Evolutionary conservation across 2,329 filamentous ascomycete species (phyloP).

Genomic region (Ophiostoma pallidulum): DNA sequence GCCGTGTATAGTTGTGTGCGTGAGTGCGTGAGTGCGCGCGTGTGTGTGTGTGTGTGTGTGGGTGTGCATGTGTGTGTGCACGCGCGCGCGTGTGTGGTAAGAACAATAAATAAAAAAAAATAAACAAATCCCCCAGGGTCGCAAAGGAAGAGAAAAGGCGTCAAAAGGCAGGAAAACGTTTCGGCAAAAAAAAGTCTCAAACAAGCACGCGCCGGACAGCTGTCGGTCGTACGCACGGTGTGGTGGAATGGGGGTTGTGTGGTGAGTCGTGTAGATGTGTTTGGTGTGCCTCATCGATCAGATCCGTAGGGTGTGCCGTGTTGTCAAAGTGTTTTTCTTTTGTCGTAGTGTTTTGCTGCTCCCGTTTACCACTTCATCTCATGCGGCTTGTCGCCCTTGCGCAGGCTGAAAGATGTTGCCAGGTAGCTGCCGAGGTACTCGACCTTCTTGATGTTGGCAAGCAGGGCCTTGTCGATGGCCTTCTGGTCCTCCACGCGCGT

Average conservation of each 20-base stretch:
- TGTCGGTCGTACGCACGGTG: too few species aligned
- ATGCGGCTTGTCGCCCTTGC: constrained; percentile 99
- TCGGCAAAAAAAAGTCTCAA: too few species aligned
- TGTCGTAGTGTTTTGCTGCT: constrained; percentile 2
- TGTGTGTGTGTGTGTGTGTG: neutral
- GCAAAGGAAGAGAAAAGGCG: neutral
- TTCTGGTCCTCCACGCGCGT: constrained; percentile 96
- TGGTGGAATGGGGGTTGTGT: too few species aligned
- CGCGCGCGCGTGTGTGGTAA: neutral
- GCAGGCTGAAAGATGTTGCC: constrained; percentile 90
- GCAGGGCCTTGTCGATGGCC: constrained; percentile 91
- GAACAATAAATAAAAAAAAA: neutral
- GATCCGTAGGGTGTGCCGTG: too few species aligned
- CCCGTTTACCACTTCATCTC: constrained; percentile 93
- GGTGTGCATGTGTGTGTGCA: too few species aligned
- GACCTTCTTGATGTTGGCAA: constrained; percentile 98
- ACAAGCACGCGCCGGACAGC: too few species aligned
- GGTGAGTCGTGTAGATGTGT: too few species aligned
- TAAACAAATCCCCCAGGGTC: neutral
- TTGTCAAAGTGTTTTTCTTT: constrained; percentile 1
- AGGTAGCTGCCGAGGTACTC: constrained; percentile 91
- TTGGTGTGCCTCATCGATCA: too few species aligned
- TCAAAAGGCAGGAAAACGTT: too few species aligned
- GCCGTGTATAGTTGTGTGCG: neutral
- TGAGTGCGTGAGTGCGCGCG: too few species aligned